phyloP scores from a whole-genome alignment of 164 flowering plant species.

The Santalum album region DNA sequence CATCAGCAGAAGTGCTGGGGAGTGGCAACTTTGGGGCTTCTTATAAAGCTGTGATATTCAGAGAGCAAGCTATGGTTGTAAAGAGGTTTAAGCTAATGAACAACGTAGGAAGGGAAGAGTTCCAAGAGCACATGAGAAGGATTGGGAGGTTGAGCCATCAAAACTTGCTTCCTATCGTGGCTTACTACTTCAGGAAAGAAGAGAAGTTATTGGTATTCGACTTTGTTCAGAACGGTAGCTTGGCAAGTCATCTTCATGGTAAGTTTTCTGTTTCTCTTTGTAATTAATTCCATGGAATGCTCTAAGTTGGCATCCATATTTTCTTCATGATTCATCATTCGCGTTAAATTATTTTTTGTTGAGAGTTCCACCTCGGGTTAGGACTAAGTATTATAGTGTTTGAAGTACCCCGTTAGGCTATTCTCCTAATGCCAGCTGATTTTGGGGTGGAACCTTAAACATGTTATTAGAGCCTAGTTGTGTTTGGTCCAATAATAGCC shows the following conservation, averaged over 20 bases:
- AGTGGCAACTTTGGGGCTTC: constrained; percentile 61
- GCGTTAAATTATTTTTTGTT: no score
- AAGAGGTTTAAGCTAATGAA: constrained; percentile 50
- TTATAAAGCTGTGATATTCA: constrained; percentile 38
- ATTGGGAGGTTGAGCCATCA: constrained; percentile 40
- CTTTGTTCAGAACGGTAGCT: constrained; percentile 45
- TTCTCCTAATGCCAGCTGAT: no score
- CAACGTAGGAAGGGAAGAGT: constrained; percentile 36
- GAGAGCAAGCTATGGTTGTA: constrained; percentile 38
- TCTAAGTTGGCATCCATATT: no score
- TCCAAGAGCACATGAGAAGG: constrained; percentile 41
- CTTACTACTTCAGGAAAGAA: constrained; percentile 45
- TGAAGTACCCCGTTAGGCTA: no score
- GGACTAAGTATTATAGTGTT: no score
- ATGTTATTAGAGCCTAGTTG: no score
- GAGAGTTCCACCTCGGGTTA: no score
- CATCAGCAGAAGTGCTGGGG: constrained; percentile 55
- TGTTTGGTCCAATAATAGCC: no score
- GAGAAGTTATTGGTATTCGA: constrained; percentile 57
- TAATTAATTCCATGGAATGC: no score
- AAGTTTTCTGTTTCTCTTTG: constrained; percentile 5
- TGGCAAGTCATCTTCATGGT: constrained; percentile 62
- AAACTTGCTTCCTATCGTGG: constrained; percentile 43
- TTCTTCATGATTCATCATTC: no score
- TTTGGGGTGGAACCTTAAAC: no score